phyloP scores from a whole-genome alignment of 352 stramenopile species.

The Phytophthora uliginosa region DNA sequence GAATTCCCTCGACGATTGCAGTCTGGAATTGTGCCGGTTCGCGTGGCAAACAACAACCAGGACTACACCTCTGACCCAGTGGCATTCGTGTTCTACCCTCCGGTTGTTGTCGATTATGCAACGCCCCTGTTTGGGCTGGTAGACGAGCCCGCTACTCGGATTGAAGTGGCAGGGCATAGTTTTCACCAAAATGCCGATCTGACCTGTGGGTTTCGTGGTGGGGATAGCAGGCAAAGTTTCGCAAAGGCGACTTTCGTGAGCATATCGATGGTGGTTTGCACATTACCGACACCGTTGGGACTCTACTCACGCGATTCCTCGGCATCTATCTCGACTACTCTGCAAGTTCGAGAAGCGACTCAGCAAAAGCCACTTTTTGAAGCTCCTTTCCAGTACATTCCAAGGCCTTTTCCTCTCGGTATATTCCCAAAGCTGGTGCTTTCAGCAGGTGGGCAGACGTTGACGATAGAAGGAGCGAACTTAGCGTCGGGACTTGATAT shows the following conservation, averaged over 20 bases:
- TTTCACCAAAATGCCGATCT: constrained; percentile 33
- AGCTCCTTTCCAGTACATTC: constrained; percentile 36
- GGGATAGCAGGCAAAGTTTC: background rate
- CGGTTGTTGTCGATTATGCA: constrained; percentile 29
- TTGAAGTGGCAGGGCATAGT: constrained; percentile 39
- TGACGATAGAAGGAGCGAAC: constrained; percentile 22
- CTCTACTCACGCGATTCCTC: constrained; percentile 23
- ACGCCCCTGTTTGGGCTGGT: constrained; percentile 26
- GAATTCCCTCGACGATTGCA: constrained; percentile 27
- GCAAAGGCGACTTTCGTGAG: constrained; percentile 10
- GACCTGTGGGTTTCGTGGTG: constrained; percentile 27
- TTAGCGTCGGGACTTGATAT: constrained; percentile 12
- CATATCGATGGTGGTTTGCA: constrained; percentile 13
- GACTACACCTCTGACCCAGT: constrained; percentile 41
- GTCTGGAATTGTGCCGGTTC: constrained; percentile 30
- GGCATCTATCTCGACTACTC: constrained; percentile 3
- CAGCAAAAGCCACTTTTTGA: constrained; percentile 35
- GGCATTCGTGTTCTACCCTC: constrained; percentile 19
- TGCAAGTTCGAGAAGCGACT: constrained; percentile 39
- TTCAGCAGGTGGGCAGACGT: constrained; percentile 20
- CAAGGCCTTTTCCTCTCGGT: constrained; percentile 13
- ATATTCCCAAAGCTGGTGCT: constrained; percentile 17
- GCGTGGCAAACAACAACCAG: constrained; percentile 52
- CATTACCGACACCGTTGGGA: constrained; percentile 14
- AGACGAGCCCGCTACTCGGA: constrained; percentile 18